Evolutionary conservation across 2,329 filamentous ascomycete genomes (phyloP), one percentile per base, ranked within the genome.

Genomic region (Curvularia hawaiiensis): DNA sequence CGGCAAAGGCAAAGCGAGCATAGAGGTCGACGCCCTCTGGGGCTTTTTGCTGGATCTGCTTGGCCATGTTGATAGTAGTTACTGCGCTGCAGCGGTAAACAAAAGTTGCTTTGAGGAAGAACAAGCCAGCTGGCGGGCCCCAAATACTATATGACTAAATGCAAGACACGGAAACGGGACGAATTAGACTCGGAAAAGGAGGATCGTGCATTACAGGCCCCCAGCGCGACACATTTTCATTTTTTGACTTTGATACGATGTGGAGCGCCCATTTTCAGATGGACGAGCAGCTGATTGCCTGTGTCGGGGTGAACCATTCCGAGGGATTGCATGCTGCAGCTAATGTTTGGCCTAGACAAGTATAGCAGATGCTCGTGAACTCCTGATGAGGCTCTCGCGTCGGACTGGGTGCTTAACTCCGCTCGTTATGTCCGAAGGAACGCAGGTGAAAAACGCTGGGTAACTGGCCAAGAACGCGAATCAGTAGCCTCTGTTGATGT

Each of bases 1-100:
- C 95, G 75, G 95, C 92, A 74, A 99, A 90, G 82, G 95, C 94
- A 84, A 97, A 97, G 81, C 92, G 88, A 74, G 91, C 91, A 89
- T 98, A 98, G 72, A 98, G 91, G 61, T 79, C 82, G 69, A 92
- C 44, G 63, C 88, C 87, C 45, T 47, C 45, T 0, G 45, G 45
- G 16, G 24, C 16, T 20, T 46, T 46, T 7, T 18, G 16, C 43
- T 30, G 26, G 6, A 30, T 30, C 8, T 31, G 26, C 43, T 18
- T 26, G 26, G 26, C 26, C 3, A 24, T 46, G 43, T n/a, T 12
- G n/a, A 16, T 31, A 7, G 22, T n/a, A 12, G 35, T 38, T n/a
- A n/a, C 16, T 38, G 35, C 35, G 35, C 5, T 9, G 35, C 7
- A 18, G 22, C 14, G 14, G 40, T n/a, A n/a, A n/a, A 1, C 40